A percentile compares a stretch with the other conserved stretches of the same genome.
Evolutionary conservation across 2,329 filamentous ascomycete species (phyloP).

Genomic region (Hymenotorrendiella dingleyae): DNA sequence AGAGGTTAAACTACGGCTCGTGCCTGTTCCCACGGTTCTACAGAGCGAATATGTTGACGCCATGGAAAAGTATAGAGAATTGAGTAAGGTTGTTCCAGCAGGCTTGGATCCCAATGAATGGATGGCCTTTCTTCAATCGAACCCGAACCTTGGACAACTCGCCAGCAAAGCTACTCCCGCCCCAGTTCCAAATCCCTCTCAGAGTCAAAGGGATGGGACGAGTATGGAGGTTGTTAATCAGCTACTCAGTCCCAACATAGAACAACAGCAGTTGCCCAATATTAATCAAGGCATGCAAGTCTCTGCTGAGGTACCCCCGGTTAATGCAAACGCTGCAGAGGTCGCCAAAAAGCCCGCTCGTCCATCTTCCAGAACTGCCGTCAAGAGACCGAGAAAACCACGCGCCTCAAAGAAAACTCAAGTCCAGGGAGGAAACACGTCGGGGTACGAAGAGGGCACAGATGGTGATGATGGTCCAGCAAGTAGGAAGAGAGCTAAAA

Average conservation of each 20-base stretch:
- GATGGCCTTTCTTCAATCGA: constrained; percentile 70
- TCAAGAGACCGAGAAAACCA: constrained; percentile 24
- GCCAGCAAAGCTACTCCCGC: constrained; percentile 17
- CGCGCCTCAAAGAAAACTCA: constrained; percentile 20
- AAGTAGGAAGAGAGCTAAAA: constrained; percentile 70
- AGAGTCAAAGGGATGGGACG: constrained; percentile 20
- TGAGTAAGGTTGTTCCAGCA: constrained; percentile 50
- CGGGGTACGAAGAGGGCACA: constrained; percentile 63
- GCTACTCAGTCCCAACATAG: constrained; percentile 26
- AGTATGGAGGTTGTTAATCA: constrained; percentile 37
- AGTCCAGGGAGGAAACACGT: constrained; percentile 55
- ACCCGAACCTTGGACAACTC: constrained; percentile 45
- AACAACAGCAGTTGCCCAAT: constrained; percentile 17
- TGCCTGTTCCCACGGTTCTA: constrained; percentile 57
- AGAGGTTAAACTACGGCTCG: constrained; percentile 85
- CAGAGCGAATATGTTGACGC: constrained; percentile 55
- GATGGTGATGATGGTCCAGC: constrained; percentile 33
- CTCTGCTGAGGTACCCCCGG: constrained; percentile 12
- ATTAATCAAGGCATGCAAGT: constrained; percentile 16
- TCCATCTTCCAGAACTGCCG: constrained; percentile 25
- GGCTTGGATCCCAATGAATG: constrained; percentile 70
- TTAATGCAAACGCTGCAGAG: constrained; percentile 5
- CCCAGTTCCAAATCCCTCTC: constrained; percentile 5
- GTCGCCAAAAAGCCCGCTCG: constrained; percentile 22
- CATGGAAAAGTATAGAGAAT: constrained; percentile 54